A percentile compares a stretch with the other conserved stretches of the same genome.
phyloP scores from a whole-genome alignment of 257 asterid genomes.

The Parsonsia alboflavescens region DNA sequence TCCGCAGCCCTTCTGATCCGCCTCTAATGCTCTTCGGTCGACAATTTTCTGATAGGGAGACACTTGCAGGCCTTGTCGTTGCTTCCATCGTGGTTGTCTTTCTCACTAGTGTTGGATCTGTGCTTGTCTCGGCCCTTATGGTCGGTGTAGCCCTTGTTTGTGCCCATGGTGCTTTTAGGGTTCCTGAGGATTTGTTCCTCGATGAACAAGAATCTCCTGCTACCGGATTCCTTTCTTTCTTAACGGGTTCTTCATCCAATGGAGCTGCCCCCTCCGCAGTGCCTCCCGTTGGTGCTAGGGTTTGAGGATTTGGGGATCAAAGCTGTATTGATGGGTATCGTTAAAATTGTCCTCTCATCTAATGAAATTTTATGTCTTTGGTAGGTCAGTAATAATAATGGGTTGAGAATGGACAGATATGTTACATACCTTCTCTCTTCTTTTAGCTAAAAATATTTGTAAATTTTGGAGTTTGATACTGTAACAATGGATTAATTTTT shows the following conservation, averaged over 20 bases:
- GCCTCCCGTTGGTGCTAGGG: slow-evolving; percentile 43
- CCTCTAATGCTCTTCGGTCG: slow-evolving; percentile 70
- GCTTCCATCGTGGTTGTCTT: slow-evolving; percentile 56
- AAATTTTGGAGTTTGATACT: slow-evolving; percentile 5
- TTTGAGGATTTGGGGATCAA: slow-evolving; percentile 30
- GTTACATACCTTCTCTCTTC: neutral
- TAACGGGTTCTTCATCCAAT: slow-evolving; percentile 34
- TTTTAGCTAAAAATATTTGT: neutral
- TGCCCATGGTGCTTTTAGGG: slow-evolving; percentile 79
- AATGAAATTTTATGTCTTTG: neutral
- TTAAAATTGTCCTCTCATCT: neutral
- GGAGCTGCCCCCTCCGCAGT: slow-evolving; percentile 25
- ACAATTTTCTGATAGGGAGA: slow-evolving; percentile 73
- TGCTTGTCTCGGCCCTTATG: slow-evolving; percentile 77
- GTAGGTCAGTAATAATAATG: slow-evolving; percentile 4
- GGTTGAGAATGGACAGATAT: neutral
- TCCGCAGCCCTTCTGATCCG: slow-evolving; percentile 82
- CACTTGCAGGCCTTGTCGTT: slow-evolving; percentile 40
- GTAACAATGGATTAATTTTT: neutral
- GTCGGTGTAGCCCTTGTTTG: slow-evolving; percentile 58
- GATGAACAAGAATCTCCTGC: slow-evolving; percentile 78
- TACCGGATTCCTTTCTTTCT: slow-evolving; percentile 66
- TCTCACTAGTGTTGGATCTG: slow-evolving; percentile 88
- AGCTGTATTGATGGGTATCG: neutral
- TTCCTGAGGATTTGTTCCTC: slow-evolving; percentile 82